Conservation (phyloP, 2,329 filamentous ascomycete genomes). For the Zelopaecilomyces penicillatus region DNA sequence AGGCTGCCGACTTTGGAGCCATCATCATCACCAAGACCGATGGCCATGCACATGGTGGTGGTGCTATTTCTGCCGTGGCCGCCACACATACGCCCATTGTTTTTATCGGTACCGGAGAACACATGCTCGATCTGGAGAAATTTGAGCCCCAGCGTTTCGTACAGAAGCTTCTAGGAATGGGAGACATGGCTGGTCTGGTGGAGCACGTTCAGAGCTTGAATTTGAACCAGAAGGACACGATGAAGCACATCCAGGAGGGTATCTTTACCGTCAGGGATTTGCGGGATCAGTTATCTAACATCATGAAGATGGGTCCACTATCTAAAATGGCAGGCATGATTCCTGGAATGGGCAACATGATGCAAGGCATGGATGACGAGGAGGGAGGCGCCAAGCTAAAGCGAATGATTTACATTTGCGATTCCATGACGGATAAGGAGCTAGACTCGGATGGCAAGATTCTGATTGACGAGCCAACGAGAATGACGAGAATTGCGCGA, state of each 20-base stretch:
- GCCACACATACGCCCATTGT: conserved; percentile 96
- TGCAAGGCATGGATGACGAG: conserved; percentile 94
- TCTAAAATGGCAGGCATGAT: conserved; percentile 99
- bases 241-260: conserved; percentile 96
- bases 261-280: conserved; percentile 94
- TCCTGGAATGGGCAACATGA: conserved; percentile 85
- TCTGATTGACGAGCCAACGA: conserved; percentile 82
- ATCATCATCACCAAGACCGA: conserved; percentile 99
- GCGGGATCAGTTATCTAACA: conserved; percentile 89
- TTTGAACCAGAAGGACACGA: conserved; percentile 95
- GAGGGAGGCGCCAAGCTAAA: conserved; percentile 90
- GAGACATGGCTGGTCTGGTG: conserved; percentile 87
- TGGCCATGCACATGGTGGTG: conserved; percentile 88
- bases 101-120: conserved; percentile 95
- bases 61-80: conserved; percentile 93
- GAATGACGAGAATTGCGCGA: conserved; percentile 85
- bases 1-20: conserved; percentile 90
- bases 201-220: conserved; percentile 96
- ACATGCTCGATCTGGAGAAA: conserved; percentile 88
- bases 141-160: conserved; percentile 93
- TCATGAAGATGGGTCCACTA: conserved; percentile 98
- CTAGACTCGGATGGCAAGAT: conserved; percentile 92
- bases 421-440: conserved; percentile 95
- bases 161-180: conserved; percentile 91
- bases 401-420: conserved; percentile 98